phyloP scores from a whole-genome alignment of 208 protist genomes.

The Phytomonas serpens region DNA sequence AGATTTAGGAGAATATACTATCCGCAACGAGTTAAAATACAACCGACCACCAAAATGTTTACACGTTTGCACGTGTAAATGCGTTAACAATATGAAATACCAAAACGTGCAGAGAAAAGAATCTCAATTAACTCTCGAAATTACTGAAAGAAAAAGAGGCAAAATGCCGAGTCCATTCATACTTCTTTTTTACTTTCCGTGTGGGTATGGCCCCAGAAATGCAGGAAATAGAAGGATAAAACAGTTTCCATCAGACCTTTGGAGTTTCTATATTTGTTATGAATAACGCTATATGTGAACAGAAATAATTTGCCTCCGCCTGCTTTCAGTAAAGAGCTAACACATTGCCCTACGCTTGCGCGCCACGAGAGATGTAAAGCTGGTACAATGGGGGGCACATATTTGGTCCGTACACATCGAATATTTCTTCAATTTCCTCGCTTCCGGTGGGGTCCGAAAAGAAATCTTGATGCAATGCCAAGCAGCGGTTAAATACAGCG shows the following conservation, averaged over 20 bases:
- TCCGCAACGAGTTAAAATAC: not conserved
- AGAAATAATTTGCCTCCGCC: not conserved
- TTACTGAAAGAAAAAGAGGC: not conserved
- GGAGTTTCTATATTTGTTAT: not conserved
- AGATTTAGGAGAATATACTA: not conserved
- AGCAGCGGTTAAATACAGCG: constrained; percentile 79
- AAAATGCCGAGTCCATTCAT: not conserved
- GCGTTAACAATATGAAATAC: not conserved
- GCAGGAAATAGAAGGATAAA: not conserved
- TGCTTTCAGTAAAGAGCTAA: not conserved
- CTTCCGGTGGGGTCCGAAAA: constrained; percentile 84
- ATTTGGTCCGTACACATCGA: constrained; percentile 79
- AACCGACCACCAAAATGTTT: not conserved
- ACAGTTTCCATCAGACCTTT: not conserved
- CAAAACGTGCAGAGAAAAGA: not conserved
- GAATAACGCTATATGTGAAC: not conserved
- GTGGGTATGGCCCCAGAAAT: not conserved
- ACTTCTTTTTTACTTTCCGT: not conserved
- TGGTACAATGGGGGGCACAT: constrained; percentile 84
- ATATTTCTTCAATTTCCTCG: constrained; percentile 90
- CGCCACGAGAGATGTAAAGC: constrained; percentile 82
- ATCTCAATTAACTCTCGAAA: not conserved
- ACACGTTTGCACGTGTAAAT: not conserved
- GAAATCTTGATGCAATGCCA: constrained; percentile 86
- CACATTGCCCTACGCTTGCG: constrained; percentile 6